Conservation (phyloP, 2,329 filamentous ascomycete genomes). For the Cytospora mali region DNA sequence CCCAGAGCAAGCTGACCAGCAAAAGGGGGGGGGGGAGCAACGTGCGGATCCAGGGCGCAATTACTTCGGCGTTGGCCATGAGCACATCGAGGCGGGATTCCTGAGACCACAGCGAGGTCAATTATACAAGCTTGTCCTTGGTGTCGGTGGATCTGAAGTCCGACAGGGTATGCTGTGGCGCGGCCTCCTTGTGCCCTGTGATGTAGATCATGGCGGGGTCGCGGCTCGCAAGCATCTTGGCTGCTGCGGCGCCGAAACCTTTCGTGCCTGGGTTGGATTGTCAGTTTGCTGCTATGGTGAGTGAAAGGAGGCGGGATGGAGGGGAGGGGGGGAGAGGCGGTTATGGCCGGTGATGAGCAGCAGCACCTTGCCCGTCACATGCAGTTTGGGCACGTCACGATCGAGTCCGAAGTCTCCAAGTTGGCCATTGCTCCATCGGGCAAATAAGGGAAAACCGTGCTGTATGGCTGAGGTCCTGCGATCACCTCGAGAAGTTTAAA, state of each 20-base stretch:
- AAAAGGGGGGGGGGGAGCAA: conserved; percentile 28
- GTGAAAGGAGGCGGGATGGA: not conserved
- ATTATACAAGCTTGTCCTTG: conserved; percentile 33
- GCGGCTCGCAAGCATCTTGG: conserved; percentile 40
- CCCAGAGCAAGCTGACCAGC: conserved; percentile 38
- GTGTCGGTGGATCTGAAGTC: conserved; percentile 37
- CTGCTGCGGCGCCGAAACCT: conserved; percentile 17
- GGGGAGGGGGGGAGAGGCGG: conserved; percentile 38
- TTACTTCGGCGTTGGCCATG: conserved; percentile 50
- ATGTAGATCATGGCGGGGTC: conserved; percentile 29
- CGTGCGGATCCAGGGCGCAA: conserved; percentile 42
- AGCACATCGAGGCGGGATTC: conserved; percentile 44
- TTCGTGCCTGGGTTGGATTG: conserved; percentile 5
- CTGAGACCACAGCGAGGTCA: conserved; percentile 38
- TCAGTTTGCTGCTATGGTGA: not conserved
- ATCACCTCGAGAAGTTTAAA: too few species aligned
- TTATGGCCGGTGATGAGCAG: conserved; percentile 44
- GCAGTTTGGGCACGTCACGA: conserved; percentile 40
- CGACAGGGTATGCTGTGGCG: conserved; percentile 38
- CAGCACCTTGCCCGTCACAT: conserved; percentile 41
- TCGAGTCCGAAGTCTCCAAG: conserved; percentile 32
- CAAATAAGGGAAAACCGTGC: too few species aligned
- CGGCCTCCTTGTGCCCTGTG: conserved; percentile 47
- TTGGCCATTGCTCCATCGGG: conserved; percentile 2
- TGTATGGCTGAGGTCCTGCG: too few species aligned